Evolutionary conservation across 192 early-diverging fungal genomes (phyloP).

Genomic region (Coemansia sp.): DNA sequence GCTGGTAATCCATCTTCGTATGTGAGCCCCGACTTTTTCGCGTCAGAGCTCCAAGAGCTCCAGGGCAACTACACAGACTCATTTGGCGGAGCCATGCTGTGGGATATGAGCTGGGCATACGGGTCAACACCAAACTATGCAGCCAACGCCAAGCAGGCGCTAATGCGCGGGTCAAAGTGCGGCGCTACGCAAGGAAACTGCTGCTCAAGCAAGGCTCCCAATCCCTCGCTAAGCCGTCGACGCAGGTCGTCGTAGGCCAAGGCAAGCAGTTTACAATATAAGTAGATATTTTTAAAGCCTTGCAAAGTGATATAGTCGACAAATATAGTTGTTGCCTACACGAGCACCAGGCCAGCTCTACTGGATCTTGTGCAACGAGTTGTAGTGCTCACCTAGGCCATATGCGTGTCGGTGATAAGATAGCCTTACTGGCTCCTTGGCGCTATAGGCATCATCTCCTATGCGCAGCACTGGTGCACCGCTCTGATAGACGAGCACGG

Average conservation of each 20-base stretch:
- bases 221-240: slow-evolving; percentile 2
- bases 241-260: slow-evolving; percentile 17
- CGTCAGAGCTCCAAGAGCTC: slow-evolving; percentile 41
- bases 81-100: slow-evolving; percentile 78
- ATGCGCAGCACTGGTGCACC: slow-evolving; percentile 78
- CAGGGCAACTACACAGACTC: slow-evolving; percentile 45
- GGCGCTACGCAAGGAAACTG: slow-evolving; percentile 10
- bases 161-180: slow-evolving; percentile 52
- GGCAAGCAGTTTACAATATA: not conserved
- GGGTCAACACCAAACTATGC: slow-evolving; percentile 53
- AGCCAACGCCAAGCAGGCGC: slow-evolving; percentile 50
- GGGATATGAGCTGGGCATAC: slow-evolving; percentile 61
- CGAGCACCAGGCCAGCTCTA: not conserved
- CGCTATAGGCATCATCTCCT: slow-evolving; percentile 69
- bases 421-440: slow-evolving; percentile 68
- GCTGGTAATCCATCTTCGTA: slow-evolving; percentile 59
- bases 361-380: slow-evolving; percentile 67
- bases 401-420: slow-evolving; percentile 91
- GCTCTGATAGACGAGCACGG: slow-evolving; percentile 88
- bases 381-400: slow-evolving; percentile 97
- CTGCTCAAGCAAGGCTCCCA: slow-evolving; percentile 4
- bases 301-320: not conserved
- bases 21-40: slow-evolving; percentile 52
- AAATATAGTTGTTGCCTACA: not conserved
- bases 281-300: not conserved